Evolutionary conservation across 2,329 filamentous ascomycete species (phyloP), one percentile per base, ranked within the genome.

Genomic region (Colletotrichum limetticola): DNA sequence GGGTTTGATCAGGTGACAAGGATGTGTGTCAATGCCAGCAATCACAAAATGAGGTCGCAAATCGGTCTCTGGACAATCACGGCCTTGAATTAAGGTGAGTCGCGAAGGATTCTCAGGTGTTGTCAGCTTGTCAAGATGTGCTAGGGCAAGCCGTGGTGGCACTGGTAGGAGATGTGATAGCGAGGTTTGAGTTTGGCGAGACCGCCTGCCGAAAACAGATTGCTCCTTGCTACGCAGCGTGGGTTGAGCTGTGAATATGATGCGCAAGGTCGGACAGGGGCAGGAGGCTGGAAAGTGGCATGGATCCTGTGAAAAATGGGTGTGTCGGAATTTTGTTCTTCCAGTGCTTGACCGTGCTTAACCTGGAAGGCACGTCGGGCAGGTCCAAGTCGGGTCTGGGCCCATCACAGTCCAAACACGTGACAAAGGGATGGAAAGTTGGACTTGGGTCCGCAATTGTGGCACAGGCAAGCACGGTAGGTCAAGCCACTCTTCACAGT

Each of bases 171-270:
- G 66, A 71, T n/a, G 64, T 53, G 49, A 14, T 46, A 49, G 49
- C 56, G 61, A 68, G 53, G 66, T 74, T 67, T 74, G 73, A 46
- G 62, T 52, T 63, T 61, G 66, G 52, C 53, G 52, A 71, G 71
- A 74, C 73, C 71, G 73, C 73, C 73, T 74, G 59, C 73, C 68
- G 46, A 68, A 74, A 65, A 37, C 58, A 72, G 61, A 66, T 59
- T 55, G 30, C 59, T 55, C 59, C 69, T 64, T 64, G 30, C 49
- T 46, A 30, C 53, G 61, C 49, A 26, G 28, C 32, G 61, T 37
- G 9, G 8, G 14, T 53, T 53, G 37, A 68, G 37, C 52, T 63
- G 65, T 32, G 42, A 69, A 69, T 69, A 59, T 42, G 69, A 58
- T 58, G 35, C 55, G 55, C 55, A 35, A 67, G 32, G 24, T 49